Conservation (phyloP, 805 yeast species). For the Candida silvicultrix region DNA sequence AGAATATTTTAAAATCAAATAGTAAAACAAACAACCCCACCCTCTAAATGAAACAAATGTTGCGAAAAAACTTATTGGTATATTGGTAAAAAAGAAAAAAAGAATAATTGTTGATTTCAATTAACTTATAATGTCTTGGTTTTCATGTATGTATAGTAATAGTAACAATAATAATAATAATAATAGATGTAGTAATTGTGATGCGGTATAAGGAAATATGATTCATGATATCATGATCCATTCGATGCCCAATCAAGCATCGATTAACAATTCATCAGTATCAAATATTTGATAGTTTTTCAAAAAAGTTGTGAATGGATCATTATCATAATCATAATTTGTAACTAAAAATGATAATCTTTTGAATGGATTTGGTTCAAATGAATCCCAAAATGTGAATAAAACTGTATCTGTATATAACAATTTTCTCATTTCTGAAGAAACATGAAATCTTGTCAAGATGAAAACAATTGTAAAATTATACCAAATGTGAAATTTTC, state of each 20-base stretch:
- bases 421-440: neutral
- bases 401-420: slow-evolving; percentile 3
- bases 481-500: slow-evolving; percentile 15
- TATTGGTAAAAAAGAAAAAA: too few relatives aligned
- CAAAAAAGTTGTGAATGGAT: slow-evolving; percentile 17
- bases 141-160: too few relatives aligned
- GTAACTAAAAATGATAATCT: slow-evolving; percentile 6
- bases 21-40: too few relatives aligned
- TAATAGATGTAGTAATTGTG: too few relatives aligned
- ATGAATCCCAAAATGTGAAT: slow-evolving; percentile 10
- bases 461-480: slow-evolving; percentile 11
- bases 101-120: too few relatives aligned
- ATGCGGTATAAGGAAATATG: too few relatives aligned
- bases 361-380: slow-evolving; percentile 5
- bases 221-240: too few relatives aligned
- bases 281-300: neutral
- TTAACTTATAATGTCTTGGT: too few relatives aligned
- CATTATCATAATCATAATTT: slow-evolving; percentile 8
- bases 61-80: too few relatives aligned
- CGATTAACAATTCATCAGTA: neutral
- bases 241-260: neutral
- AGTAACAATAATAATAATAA: too few relatives aligned
- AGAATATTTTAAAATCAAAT: too few relatives aligned
- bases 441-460: slow-evolving; percentile 4
- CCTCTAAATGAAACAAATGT: too few relatives aligned